Evolutionary conservation across 495 filamentous ascomycete genomes (phyloP).

Genomic region (Talaromyces ruber): DNA sequence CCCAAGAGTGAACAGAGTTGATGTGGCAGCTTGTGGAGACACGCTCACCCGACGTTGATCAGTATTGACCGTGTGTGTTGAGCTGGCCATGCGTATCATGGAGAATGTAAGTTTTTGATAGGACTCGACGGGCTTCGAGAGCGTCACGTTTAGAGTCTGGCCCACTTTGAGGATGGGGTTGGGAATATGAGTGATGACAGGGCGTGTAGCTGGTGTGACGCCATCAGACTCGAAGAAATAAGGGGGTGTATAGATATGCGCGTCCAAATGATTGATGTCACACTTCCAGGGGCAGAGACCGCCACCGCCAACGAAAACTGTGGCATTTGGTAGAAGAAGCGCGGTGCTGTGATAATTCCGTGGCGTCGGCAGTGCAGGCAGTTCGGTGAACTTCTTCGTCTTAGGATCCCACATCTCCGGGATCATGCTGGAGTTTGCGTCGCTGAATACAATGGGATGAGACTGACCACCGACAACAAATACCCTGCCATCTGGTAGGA

Average conservation of each 20-base stretch:
- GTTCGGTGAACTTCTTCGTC: slow-evolving; percentile 25
- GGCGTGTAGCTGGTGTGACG: slow-evolving; percentile 25
- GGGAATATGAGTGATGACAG: slow-evolving; percentile 20
- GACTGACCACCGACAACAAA: slow-evolving; percentile 48
- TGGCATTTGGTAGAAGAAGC: slow-evolving; percentile 47
- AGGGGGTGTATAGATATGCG: slow-evolving; percentile 46
- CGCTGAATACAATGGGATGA: slow-evolving; percentile 38
- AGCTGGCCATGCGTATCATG: slow-evolving; percentile 37
- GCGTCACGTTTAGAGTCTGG: slow-evolving; percentile 17
- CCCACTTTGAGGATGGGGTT: slow-evolving; percentile 16
- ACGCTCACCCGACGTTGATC: slow-evolving; percentile 48
- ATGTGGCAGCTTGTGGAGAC: slow-evolving; percentile 4
- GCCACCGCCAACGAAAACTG: slow-evolving; percentile 45
- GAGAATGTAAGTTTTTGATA: slow-evolving; percentile 15
- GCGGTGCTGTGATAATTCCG: slow-evolving; percentile 50
- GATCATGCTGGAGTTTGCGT: slow-evolving; percentile 28
- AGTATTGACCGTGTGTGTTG: slow-evolving; percentile 51
- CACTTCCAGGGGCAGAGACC: slow-evolving; percentile 44
- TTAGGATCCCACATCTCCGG: slow-evolving; percentile 46
- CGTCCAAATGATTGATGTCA: slow-evolving; percentile 48
- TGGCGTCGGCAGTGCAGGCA: slow-evolving; percentile 30
- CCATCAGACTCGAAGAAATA: slow-evolving; percentile 43
- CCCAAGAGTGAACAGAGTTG: slow-evolving; percentile 15
- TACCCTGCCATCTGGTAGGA: slow-evolving; percentile 48
- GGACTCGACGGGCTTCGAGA: slow-evolving; percentile 4